A percentile compares a stretch with the other conserved stretches of the same genome.
Evolutionary conservation across 192 early-diverging fungal genomes (phyloP).

Genomic region (Spizellomyces sp.): DNA sequence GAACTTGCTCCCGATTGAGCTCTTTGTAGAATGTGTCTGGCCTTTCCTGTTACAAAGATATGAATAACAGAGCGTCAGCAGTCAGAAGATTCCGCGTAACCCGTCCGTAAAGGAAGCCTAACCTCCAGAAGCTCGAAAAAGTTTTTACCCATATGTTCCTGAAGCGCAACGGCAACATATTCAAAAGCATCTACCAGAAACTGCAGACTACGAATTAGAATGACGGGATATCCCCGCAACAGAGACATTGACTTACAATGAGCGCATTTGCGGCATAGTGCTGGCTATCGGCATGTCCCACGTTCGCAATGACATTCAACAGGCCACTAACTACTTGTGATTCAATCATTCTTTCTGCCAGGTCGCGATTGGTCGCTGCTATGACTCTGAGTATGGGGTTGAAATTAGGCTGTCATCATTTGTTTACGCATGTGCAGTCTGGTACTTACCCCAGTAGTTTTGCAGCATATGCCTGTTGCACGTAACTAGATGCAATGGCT

Average conservation of each 20-base stretch:
- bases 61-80: neutral
- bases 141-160: slow-evolving; percentile 59
- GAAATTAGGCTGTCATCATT: slow-evolving; percentile 18
- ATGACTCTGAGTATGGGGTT: slow-evolving; percentile 42
- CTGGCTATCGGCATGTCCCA: slow-evolving; percentile 61
- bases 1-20: slow-evolving; percentile 60
- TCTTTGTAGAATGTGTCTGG: slow-evolving; percentile 65
- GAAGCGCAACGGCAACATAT: slow-evolving; percentile 45
- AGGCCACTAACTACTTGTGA: slow-evolving; percentile 56
- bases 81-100: neutral
- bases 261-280: slow-evolving; percentile 54
- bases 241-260: slow-evolving; percentile 28
- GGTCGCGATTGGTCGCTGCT: slow-evolving; percentile 45
- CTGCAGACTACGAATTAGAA: slow-evolving; percentile 22
- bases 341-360: slow-evolving; percentile 60
- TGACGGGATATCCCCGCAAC: neutral
- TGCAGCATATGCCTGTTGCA: slow-evolving; percentile 65
- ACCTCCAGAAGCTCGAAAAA: slow-evolving; percentile 64
- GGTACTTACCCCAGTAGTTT: slow-evolving; percentile 57
- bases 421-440: slow-evolving; percentile 5
- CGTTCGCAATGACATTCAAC: slow-evolving; percentile 57
- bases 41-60: slow-evolving; percentile 26
- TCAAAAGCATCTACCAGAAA: slow-evolving; percentile 50
- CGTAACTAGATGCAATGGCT: slow-evolving; percentile 45
- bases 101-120: neutral